A percentile compares a stretch with the other conserved stretches of the same genome.
Evolutionary conservation across 2,329 filamentous ascomycete genomes (phyloP).

Genomic region (Tolypocladium inflatum): DNA sequence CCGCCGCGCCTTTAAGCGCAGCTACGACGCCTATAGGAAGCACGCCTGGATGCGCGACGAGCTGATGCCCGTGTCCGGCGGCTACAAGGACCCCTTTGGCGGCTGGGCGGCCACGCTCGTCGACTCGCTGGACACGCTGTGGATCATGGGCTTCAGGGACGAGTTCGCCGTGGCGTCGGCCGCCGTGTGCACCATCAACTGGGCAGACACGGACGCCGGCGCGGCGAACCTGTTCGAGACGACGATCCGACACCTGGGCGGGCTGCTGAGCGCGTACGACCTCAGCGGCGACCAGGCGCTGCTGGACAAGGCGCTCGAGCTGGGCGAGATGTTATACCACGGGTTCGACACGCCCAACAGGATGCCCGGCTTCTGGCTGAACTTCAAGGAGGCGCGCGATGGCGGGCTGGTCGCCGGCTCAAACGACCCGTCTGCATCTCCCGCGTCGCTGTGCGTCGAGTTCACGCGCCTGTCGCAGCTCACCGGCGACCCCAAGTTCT

Average conservation of each 20-base stretch:
- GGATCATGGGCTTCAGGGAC: constrained; percentile 50
- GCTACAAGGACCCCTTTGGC: constrained; percentile 37
- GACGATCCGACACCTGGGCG: constrained; percentile 44
- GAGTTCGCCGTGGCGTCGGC: constrained; percentile 46
- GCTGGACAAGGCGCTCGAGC: constrained; percentile 38
- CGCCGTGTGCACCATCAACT: constrained; percentile 40
- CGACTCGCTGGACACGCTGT: constrained; percentile 51
- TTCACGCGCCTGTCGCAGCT: constrained; percentile 68
- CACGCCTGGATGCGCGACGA: constrained; percentile 46
- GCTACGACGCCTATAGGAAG: constrained; percentile 41
- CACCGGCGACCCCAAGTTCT: constrained; percentile 63
- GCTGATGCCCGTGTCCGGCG: constrained; percentile 36
- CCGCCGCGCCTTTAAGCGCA: constrained; percentile 29
- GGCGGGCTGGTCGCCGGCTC: constrained; percentile 38
- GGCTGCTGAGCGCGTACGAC: constrained; percentile 41
- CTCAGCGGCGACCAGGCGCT: constrained; percentile 35
- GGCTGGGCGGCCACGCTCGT: constrained; percentile 51
- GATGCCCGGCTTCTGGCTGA: constrained; percentile 36
- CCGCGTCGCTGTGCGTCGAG: constrained; percentile 63
- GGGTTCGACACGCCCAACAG: constrained; percentile 46
- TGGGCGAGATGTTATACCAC: constrained; percentile 44
- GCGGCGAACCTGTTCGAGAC: constrained; percentile 46
- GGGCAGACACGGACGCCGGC: constrained; percentile 31
- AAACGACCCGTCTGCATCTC: constrained; percentile 36
- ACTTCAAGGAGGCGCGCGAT: constrained; percentile 32